These are phyloP conservation scores for Chamaecyparis obtusa DNA, from an alignment of 75 land plant genomes.

Conservation along the genomic window DNA sequence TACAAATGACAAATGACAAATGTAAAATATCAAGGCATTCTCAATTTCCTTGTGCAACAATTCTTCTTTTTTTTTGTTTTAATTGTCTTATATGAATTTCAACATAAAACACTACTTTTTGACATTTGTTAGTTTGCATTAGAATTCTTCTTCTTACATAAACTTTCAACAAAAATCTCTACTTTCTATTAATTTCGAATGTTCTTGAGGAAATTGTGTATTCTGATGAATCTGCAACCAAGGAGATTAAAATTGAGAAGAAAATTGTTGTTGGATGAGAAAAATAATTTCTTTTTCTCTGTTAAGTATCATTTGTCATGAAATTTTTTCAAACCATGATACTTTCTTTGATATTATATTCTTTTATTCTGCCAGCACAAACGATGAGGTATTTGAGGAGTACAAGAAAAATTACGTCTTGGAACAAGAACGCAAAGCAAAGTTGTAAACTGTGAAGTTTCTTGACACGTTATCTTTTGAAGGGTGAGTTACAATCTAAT, in stretches of 20 bases:
- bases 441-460: not conserved
- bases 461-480: not conserved
- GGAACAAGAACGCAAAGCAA: conserved; percentile 30
- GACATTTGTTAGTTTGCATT: not conserved
- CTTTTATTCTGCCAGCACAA: conserved; percentile 38
- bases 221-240: not conserved
- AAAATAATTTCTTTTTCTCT: not conserved
- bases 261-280: not conserved
- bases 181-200: too few species aligned
- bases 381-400: conserved; percentile 46
- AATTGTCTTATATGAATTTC: not conserved
- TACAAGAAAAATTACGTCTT: conserved; percentile 48
- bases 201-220: not conserved
- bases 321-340: not conserved
- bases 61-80: not conserved
- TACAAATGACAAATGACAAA: not conserved
- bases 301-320: not conserved
- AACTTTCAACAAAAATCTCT: too few species aligned
- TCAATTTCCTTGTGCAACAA: not conserved
- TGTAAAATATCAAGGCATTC: not conserved
- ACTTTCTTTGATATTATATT: not conserved
- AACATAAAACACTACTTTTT: not conserved
- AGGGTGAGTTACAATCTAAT: not conserved
- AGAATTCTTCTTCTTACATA: not conserved
- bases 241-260: not conserved